These are phyloP conservation scores for Kodamaea laetipori DNA, from an alignment of 805 yeast species.

Conservation along the genomic window DNA sequence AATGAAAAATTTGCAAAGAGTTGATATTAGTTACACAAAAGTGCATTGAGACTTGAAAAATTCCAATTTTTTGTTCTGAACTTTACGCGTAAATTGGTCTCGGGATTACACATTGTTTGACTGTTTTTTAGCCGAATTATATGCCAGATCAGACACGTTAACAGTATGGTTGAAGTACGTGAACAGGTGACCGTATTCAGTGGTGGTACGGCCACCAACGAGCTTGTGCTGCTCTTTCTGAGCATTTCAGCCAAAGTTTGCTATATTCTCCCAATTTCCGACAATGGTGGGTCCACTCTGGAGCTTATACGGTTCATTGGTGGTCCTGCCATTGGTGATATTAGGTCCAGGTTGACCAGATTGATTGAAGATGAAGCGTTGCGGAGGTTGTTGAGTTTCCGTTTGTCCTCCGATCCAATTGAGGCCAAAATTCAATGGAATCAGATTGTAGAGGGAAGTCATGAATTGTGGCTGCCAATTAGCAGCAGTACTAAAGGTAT, in stretches of 20 bases:
- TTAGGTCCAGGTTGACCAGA: slow-evolving; percentile 77
- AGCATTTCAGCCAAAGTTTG: slow-evolving; percentile 47
- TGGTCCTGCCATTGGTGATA: slow-evolving; percentile 95
- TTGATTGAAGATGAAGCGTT: slow-evolving; percentile 60
- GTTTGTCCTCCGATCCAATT: slow-evolving; percentile 50
- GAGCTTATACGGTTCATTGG: slow-evolving; percentile 84
- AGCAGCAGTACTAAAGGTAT: slow-evolving; percentile 67
- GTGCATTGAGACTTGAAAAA: neutral
- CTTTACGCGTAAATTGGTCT: slow-evolving; percentile 32
- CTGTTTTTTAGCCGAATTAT: slow-evolving; percentile 39
- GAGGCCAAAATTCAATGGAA: slow-evolving; percentile 76
- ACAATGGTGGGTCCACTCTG: slow-evolving; percentile 94
- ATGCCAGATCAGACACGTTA: slow-evolving; percentile 1
- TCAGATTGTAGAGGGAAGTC: slow-evolving; percentile 75
- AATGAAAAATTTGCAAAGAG: slow-evolving; percentile 9
- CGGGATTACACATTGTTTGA: slow-evolving; percentile 40
- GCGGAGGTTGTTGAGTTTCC: slow-evolving; percentile 40
- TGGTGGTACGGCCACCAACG: slow-evolving; percentile 89
- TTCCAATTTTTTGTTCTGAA: slow-evolving; percentile 17
- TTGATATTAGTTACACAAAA: slow-evolving; percentile 1
- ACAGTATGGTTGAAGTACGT: slow-evolving; percentile 1
- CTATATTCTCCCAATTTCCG: slow-evolving; percentile 81
- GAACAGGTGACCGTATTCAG: slow-evolving; percentile 48
- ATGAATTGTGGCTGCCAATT: slow-evolving; percentile 63
- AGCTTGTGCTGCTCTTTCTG: slow-evolving; percentile 61